Evolutionary conservation across 1,284 basidiomycete genomes (phyloP).

Genomic region (Fomitopsis pinicola): DNA sequence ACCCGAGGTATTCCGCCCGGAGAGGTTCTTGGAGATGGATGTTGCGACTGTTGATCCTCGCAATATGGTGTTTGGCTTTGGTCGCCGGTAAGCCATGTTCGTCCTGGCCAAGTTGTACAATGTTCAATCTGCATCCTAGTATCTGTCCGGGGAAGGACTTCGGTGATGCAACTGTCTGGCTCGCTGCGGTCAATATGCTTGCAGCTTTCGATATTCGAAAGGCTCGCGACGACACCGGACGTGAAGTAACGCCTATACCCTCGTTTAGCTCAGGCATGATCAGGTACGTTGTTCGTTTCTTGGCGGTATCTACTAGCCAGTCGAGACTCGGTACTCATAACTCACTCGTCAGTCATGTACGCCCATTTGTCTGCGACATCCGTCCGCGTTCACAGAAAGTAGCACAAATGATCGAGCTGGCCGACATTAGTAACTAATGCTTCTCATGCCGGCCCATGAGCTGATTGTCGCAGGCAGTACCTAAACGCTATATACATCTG

Average conservation of each 20-base stretch:
- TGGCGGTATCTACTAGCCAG: no score
- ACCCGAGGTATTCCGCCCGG: slow-evolving; percentile 9
- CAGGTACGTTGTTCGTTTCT: background rate
- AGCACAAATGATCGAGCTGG: background rate
- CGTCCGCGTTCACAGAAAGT: background rate
- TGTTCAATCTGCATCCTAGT: background rate
- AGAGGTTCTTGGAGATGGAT: slow-evolving; percentile 13
- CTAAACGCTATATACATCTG: no score
- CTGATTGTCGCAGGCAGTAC: no score
- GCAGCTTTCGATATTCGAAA: slow-evolving; percentile 13
- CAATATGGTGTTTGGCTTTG: slow-evolving; percentile 13
- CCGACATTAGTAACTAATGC: no score
- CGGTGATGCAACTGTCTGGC: slow-evolving; percentile 14
- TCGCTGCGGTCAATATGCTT: slow-evolving; percentile 12
- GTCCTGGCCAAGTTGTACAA: background rate
- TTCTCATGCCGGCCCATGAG: no score
- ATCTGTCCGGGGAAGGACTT: slow-evolving; percentile 14
- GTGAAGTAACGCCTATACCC: slow-evolving; percentile 5
- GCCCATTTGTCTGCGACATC: background rate
- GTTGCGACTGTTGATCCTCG: slow-evolving; percentile 5
- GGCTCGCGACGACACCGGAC: slow-evolving; percentile 7
- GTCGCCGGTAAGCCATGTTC: slow-evolving; percentile 3
- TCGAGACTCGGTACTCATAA: no score
- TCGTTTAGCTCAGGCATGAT: background rate
- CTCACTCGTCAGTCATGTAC: background rate